Evolutionary conservation across 139 green algal genomes (phyloP).

Genomic region (Tetratostichococcus sp.): DNA sequence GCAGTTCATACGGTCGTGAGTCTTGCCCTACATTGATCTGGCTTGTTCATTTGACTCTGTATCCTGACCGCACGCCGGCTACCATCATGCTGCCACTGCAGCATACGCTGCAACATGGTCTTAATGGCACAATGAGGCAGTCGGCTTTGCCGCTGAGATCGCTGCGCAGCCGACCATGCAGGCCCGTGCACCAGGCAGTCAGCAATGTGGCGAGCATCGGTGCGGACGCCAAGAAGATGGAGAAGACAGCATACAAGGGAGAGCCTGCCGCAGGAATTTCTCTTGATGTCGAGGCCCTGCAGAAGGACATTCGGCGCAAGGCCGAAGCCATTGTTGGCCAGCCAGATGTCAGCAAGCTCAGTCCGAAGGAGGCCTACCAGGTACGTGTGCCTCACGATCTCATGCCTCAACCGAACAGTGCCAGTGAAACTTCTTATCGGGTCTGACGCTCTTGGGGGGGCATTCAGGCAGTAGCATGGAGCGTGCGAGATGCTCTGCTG

Average conservation of each 20-base stretch:
- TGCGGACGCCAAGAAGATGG: not conserved
- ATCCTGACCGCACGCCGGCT: too few relatives aligned
- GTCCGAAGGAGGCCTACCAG: constrained; percentile 12
- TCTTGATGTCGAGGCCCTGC: not conserved
- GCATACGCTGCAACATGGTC: not conserved
- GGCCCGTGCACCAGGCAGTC: not conserved
- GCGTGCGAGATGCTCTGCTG: constrained; percentile 79
- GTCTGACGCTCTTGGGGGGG: too few relatives aligned
- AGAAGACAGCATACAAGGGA: not conserved
- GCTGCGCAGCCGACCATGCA: not conserved
- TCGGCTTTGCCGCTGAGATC: not conserved
- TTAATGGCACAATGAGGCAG: not conserved
- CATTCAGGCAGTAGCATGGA: constrained; percentile 54
- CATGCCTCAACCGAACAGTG: too few relatives aligned
- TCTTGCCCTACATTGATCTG: too few relatives aligned
- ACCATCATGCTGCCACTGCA: not conserved
- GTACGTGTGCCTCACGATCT: too few relatives aligned
- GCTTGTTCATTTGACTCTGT: too few relatives aligned
- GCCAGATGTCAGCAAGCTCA: not conserved
- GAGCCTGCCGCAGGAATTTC: not conserved
- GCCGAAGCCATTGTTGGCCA: not conserved
- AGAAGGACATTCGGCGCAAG: not conserved
- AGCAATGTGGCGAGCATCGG: not conserved
- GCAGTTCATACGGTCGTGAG: too few relatives aligned
- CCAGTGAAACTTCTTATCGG: too few relatives aligned